A percentile compares a stretch with the other conserved stretches of the same genome.
phyloP scores from a whole-genome alignment of 1,139 yeast genomes.

The Yamadazyma buinensis region DNA sequence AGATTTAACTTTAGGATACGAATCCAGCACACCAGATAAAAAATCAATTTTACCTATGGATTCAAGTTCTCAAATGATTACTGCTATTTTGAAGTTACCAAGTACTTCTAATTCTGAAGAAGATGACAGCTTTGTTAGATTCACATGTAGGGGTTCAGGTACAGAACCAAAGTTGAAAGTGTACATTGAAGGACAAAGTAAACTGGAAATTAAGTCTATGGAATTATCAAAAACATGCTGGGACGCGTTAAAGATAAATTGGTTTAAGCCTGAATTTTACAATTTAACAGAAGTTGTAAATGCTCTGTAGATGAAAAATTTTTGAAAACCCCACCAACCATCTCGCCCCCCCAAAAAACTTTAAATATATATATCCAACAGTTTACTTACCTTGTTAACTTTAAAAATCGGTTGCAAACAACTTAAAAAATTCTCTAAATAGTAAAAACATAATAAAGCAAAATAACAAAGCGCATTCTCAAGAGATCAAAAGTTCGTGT shows the following conservation, averaged over 20 bases:
- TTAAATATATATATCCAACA: too few species aligned
- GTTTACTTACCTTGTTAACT: too few species aligned
- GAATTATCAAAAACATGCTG: slow-evolving; percentile 63
- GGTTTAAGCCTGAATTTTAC: slow-evolving; percentile 57
- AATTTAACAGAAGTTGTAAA: slow-evolving; percentile 33
- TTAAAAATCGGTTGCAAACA: too few species aligned
- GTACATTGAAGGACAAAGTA: slow-evolving; percentile 74
- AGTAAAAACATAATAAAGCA: too few species aligned
- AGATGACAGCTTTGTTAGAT: slow-evolving; percentile 39
- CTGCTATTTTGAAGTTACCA: slow-evolving; percentile 39
- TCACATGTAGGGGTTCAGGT: slow-evolving; percentile 92
- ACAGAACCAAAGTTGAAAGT: slow-evolving; percentile 95
- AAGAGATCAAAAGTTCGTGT: too few species aligned
- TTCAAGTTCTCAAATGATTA: slow-evolving; percentile 78
- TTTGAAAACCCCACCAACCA: too few species aligned
- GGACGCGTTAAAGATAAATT: slow-evolving; percentile 49
- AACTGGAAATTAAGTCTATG: slow-evolving; percentile 41
- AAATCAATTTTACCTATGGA: slow-evolving; percentile 70
- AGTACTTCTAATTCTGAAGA: slow-evolving; percentile 7
- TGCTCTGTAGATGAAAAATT: too few species aligned
- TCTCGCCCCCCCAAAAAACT: too few species aligned
- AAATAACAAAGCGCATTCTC: too few species aligned
- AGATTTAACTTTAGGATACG: slow-evolving; percentile 81
- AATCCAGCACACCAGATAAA: slow-evolving; percentile 58
- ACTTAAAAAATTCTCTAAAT: too few species aligned